Base-by-base conservation (phyloP, 2,329 filamentous ascomycete genomes). In the Fusarium sp. region DNA sequence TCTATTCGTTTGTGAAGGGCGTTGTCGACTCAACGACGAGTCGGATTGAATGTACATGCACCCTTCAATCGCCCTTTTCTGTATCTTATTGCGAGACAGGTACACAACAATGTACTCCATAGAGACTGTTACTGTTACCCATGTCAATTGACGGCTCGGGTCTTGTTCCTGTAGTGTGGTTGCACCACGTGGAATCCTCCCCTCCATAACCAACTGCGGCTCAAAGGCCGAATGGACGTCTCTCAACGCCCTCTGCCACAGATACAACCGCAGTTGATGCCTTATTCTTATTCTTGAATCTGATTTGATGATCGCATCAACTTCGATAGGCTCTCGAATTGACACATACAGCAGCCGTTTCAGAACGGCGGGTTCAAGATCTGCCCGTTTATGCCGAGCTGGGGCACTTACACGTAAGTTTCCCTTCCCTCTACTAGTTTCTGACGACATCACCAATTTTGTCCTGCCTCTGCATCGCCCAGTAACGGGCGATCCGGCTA, bases 111-210 rank as follows among this genome's bases (percentile, higher is more conserved):
- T 50, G 31, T 23, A 21, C 31, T 31, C 45, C 58, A 52, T 42
- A 58, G 50, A 37, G 34, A 10, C 34, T 37, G 34, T 37, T n/a
- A 37, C 34, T 37, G 34, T 37, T 37, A 37, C 34, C 34, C 34
- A 37, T 37, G 34, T 37, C 25, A 42, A 30, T 44, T 53, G 57
- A 44, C 21, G 52, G 37, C 60, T 51, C 65, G 49, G 49, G 34
- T 51, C 49, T 51, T 41, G 58, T 44, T 43, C 41, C 31, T 71
- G 16, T 53, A 63, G 55, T 67, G 68, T 65, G 69, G 72, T 74
- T 74, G 67, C 69, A 74, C 72, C 72, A 72, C 72, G 72, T 74
- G 72, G 65, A 63, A 72, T 69, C 58, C 54, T 62, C 58, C 54
- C 62, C 58, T 45, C 66, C 61, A 65, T 57, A 58, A 49, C 37